Percentiles rank a stretch among this genome's conserved stretches.
Conservation (phyloP, 2,329 filamentous ascomycete genomes). For the Claviceps fusiformis region DNA sequence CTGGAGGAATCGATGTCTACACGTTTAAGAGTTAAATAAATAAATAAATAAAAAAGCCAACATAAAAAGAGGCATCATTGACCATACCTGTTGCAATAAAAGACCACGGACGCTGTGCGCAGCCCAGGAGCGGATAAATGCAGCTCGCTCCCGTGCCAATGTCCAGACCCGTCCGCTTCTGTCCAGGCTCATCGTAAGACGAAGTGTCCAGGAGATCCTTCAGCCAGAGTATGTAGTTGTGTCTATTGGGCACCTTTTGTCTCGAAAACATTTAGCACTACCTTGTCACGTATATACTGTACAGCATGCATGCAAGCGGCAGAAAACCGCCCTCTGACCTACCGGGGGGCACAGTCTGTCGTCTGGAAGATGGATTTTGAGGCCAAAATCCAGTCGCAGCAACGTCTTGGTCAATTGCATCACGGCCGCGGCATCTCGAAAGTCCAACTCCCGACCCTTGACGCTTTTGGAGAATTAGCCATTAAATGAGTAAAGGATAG, state of each 20-base stretch:
- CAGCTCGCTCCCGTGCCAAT: slow-evolving; percentile 84
- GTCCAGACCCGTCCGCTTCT: slow-evolving; percentile 58
- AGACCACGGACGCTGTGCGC: slow-evolving; percentile 56
- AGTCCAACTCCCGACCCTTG: slow-evolving; percentile 51
- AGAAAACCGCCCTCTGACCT: not conserved
- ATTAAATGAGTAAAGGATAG: not conserved
- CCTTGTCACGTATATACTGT: not conserved
- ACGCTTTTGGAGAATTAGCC: slow-evolving; percentile 3
- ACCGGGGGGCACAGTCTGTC: slow-evolving; percentile 82
- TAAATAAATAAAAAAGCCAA: not conserved
- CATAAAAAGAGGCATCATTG: not conserved
- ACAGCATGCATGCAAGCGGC: not conserved
- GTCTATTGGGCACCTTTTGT: slow-evolving; percentile 45
- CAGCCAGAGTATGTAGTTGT: slow-evolving; percentile 87
- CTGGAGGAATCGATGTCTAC: slow-evolving; percentile 63
- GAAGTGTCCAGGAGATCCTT: slow-evolving; percentile 68
- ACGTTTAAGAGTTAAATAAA: not conserved
- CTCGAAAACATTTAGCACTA: not conserved
- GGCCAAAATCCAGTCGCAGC: slow-evolving; percentile 59
- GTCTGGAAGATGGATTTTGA: slow-evolving; percentile 56
- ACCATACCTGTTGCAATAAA: slow-evolving; percentile 50
- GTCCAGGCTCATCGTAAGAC: slow-evolving; percentile 30
- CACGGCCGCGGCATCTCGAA: slow-evolving; percentile 62
- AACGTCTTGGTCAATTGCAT: slow-evolving; percentile 72
- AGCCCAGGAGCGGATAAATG: slow-evolving; percentile 80